Evolutionary conservation across 306 rosid genomes (phyloP).

Genomic region (Medicago ruthenica): DNA sequence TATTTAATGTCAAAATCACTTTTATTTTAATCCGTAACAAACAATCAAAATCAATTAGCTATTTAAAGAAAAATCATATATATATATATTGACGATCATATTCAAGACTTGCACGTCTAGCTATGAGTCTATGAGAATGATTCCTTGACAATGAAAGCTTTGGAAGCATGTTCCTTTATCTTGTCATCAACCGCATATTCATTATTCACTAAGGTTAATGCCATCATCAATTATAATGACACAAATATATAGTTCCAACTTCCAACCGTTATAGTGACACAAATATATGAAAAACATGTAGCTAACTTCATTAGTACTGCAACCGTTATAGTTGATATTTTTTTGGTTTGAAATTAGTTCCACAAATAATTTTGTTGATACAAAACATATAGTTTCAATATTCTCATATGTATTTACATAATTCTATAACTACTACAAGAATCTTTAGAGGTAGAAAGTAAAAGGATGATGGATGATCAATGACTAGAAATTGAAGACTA

Average conservation of each 20-base stretch:
- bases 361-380: slow-evolving; percentile 5
- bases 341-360: too few species aligned
- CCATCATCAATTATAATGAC: too few species aligned
- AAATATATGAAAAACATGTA: slow-evolving; percentile 1
- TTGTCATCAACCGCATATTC: slow-evolving; percentile 12
- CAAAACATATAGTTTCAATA: not conserved
- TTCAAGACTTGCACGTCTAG: slow-evolving; percentile 1
- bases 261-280: not conserved
- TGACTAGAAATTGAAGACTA: not conserved
- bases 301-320: not conserved
- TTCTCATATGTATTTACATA: not conserved
- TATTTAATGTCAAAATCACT: too few species aligned
- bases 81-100: not conserved
- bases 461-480: not conserved
- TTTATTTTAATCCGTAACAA: too few species aligned
- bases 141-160: not conserved
- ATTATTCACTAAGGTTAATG: too few species aligned
- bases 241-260: too few species aligned
- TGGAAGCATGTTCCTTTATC: not conserved
- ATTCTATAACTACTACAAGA: not conserved
- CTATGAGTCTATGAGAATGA: not conserved
- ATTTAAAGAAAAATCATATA: not conserved
- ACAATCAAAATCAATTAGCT: slow-evolving; percentile 11
- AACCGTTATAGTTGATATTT: not conserved
- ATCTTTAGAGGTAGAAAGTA: not conserved